Evolutionary conservation across 2,329 filamentous ascomycete species (phyloP), one percentile per base, ranked within the genome.

Genomic region (Cladobotryum protrusum): DNA sequence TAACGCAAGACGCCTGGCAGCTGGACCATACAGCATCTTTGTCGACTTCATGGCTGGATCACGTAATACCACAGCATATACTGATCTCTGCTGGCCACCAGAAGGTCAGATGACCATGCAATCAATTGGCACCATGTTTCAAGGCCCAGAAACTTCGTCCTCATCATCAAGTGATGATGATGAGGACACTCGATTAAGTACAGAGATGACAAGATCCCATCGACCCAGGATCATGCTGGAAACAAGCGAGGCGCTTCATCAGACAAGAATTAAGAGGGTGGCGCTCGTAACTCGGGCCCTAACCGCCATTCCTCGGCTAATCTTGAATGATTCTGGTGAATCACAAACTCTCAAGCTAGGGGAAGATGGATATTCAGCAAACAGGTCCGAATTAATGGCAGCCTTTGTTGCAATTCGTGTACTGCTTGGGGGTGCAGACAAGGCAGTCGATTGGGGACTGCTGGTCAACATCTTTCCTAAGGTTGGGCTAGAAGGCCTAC

Each of bases 401-500:
- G 77, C 79, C 3, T 79, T 84, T 50, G 68, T 85, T 45, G 75
- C 78, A 13, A 69, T 84, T 35, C 74, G 76, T 15, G 76, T 76
- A 7, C 65, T 86, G 8, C 67, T 83, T 6, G 83, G 83, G 9
- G 83, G 83, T 6, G 70, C 81, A 11, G 77, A 81, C 54, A 74
- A 77, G 56, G 68, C 72, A 2, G 70, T 83, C 18, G 82, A 86
- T 57, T 84, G 81, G 75, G 81, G 81, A 9, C 58, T 84, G 37
- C 66, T 84, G 51, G 63, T 77, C 56, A 72, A 72, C 18, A 63
- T 81, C 13, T 84, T 82, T 58, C 82, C 79, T 1, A 68, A 72
- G 13, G 70, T 74, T 45, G 75, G 72, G 5, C 66, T 81, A 12
- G 73, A 71, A 24, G 71, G 70, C 12, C 64, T 86, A 35, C 74